Evolutionary conservation across 2,329 filamentous ascomycete species (phyloP), one percentile per base, ranked within the genome.

Genomic region (Neopestalotiopsis sp.): DNA sequence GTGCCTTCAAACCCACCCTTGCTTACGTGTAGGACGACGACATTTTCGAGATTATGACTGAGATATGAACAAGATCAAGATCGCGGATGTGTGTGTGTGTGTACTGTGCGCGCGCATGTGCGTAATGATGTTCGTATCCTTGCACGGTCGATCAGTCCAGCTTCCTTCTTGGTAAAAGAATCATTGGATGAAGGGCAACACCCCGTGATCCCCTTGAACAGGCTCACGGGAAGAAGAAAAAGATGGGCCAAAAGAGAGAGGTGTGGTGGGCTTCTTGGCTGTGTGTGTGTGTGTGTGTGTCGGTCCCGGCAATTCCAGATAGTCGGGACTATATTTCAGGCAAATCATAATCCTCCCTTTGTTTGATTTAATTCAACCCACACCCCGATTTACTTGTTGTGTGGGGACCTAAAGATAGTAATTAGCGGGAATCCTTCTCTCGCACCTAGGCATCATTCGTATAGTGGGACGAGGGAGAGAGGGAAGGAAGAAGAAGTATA

Each of bases 291-390:
- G 24, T 28, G 24, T 28, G 3, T 28, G 24, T 30, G 34, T 62
- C 59, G 59, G 59, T 52, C 45, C 28, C 59, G 59, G 34, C n/a
- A 34, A 62, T 62, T 28, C 59, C 59, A 62, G 59, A 62, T 62
- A 62, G 59, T 34, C 34, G 59, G 59, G 59, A 62, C 28, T 28
- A 40, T 34, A 20, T 40, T 34, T 14, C 30, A 34, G 13, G 57
- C 24, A 34, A 59, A 59, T 34, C 57, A 52, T 52, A 20, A n/a
- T 52, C 20, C 20, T 17, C n/a, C 20, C 14, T 52, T 20, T 20
- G 7, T 52, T 52, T 52, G 14, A 49, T 52, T 52, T 52, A 7
- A 1, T 38, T 6, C 6, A 1, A 38, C 34, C 34, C 6, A 7
- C 34, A 38, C 45, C 14, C 45, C 45, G 14, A 49, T 14, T 49